Percentiles rank a stretch among this genome's conserved stretches.
Conservation (phyloP, 371 early-diverging fungal species). For the Mortierella sp. region DNA sequence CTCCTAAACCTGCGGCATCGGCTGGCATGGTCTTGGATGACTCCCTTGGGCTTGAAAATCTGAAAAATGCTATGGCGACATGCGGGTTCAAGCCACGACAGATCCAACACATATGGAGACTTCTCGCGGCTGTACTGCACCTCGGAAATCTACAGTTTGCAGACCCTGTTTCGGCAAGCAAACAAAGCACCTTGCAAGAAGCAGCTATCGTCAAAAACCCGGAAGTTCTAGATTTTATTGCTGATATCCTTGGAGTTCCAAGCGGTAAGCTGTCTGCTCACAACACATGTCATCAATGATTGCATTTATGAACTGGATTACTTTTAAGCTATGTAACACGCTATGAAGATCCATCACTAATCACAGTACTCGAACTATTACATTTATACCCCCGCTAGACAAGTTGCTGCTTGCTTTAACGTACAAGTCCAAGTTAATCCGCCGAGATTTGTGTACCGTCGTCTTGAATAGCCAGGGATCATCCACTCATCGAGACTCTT, state of each 20-base stretch:
- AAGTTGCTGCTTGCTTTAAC: slow-evolving; percentile 65
- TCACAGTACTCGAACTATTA: too few relatives aligned
- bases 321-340: too few relatives aligned
- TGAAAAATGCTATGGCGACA: slow-evolving; percentile 78
- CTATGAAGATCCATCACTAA: too few relatives aligned
- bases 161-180: slow-evolving; percentile 44
- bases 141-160: slow-evolving; percentile 84
- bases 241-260: slow-evolving; percentile 86
- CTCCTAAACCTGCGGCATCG: neutral
- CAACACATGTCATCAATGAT: slow-evolving; percentile 22
- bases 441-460: slow-evolving; percentile 88
- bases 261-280: slow-evolving; percentile 69
- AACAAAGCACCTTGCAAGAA: slow-evolving; percentile 61
- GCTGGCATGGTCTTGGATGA: slow-evolving; percentile 60
- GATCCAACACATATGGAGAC: slow-evolving; percentile 77
- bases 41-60: slow-evolving; percentile 67
- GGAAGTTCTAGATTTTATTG: slow-evolving; percentile 78
- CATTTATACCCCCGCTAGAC: slow-evolving; percentile 8
- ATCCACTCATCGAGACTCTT: slow-evolving; percentile 78
- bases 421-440: slow-evolving; percentile 74
- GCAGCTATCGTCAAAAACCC: slow-evolving; percentile 72
- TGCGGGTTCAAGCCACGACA: slow-evolving; percentile 83
- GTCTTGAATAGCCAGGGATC: slow-evolving; percentile 87
- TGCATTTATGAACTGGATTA: too few relatives aligned
- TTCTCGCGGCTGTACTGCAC: slow-evolving; percentile 84